A percentile compares a stretch with the other conserved stretches of the same genome.
phyloP scores from a whole-genome alignment of 306 rosid species.

The Dalbergia oliveri region DNA sequence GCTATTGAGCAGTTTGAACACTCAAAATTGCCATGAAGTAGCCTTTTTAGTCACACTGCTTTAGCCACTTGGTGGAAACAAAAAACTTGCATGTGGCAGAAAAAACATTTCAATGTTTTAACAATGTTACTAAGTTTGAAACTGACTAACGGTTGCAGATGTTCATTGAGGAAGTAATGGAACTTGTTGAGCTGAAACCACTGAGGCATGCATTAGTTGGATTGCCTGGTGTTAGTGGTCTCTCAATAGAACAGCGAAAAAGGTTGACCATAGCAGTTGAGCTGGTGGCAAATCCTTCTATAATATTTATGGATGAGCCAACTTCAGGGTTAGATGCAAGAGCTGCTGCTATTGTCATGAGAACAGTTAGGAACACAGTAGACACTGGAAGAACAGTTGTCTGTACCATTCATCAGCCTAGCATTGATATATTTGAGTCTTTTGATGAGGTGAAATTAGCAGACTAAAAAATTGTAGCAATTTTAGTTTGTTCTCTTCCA shows the following conservation, averaged over 20 bases:
- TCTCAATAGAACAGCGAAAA: constrained; percentile 73
- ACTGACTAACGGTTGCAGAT: constrained; percentile 50
- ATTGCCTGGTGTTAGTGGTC: constrained; percentile 67
- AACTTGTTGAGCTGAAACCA: constrained; percentile 67
- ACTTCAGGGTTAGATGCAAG: constrained; percentile 77
- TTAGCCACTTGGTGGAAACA: too few relatives aligned
- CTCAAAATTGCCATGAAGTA: not conserved
- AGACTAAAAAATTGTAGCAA: not conserved
- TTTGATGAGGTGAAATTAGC: constrained; percentile 63
- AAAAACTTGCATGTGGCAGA: too few relatives aligned
- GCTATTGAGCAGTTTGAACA: not conserved
- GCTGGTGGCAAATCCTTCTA: constrained; percentile 72
- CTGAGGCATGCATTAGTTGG: constrained; percentile 64
- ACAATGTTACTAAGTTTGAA: constrained; percentile 1
- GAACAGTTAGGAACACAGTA: constrained; percentile 72
- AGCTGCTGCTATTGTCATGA: constrained; percentile 76
- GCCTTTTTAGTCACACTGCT: not conserved
- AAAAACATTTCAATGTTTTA: not conserved
- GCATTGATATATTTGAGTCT: constrained; percentile 75
- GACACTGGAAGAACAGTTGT: constrained; percentile 80
- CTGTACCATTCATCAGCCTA: constrained; percentile 77
- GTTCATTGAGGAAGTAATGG: constrained; percentile 75
- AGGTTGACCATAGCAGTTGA: constrained; percentile 74
- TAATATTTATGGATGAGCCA: constrained; percentile 82
- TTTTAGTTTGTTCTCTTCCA: constrained; percentile 24